Percentiles rank a stretch among this genome's conserved stretches.
Conservation (phyloP, 2,329 filamentous ascomycete genomes). For the Penicillium expansum region DNA sequence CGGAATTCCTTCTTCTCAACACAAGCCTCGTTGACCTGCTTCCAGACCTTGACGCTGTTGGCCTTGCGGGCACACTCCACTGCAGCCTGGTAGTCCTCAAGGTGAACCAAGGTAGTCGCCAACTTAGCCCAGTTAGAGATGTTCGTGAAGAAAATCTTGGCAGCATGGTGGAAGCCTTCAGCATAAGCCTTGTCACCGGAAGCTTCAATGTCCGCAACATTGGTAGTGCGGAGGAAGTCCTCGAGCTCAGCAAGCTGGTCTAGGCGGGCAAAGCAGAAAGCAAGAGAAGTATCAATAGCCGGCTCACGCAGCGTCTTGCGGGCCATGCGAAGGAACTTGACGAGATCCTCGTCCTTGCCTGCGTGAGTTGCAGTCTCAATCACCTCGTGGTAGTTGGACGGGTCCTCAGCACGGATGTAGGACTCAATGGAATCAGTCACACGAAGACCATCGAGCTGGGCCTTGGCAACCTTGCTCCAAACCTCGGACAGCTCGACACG, state of each 20-base stretch:
- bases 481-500: conserved; percentile 91
- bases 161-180: conserved; percentile 90
- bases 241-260: conserved; percentile 91
- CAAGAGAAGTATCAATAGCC: conserved; percentile 86
- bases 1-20: conserved; percentile 98
- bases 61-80: conserved; percentile 98
- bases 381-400: conserved; percentile 90
- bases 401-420: conserved; percentile 92
- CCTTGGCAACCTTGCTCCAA: conserved; percentile 98
- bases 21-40: conserved; percentile 94
- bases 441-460: conserved; percentile 91
- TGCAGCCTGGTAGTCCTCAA: conserved; percentile 93
- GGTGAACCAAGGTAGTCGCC: conserved; percentile 93
- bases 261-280: conserved; percentile 88
- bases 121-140: conserved; percentile 99
- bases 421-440: conserved; percentile 92
- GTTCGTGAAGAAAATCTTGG: conserved; percentile 97
- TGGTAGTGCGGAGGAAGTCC: conserved; percentile 89
- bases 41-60: conserved; percentile 99
- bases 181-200: conserved; percentile 97
- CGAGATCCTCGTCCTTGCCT: conserved; percentile 94
- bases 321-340: conserved; percentile 96
- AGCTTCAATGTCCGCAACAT: conserved; percentile 93
- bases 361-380: conserved; percentile 94
- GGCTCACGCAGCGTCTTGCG: conserved; percentile 95